Evolutionary conservation across 805 yeast genomes (phyloP), one percentile per base, ranked within the genome.

Genomic region (Ogataea wickerhamii): DNA sequence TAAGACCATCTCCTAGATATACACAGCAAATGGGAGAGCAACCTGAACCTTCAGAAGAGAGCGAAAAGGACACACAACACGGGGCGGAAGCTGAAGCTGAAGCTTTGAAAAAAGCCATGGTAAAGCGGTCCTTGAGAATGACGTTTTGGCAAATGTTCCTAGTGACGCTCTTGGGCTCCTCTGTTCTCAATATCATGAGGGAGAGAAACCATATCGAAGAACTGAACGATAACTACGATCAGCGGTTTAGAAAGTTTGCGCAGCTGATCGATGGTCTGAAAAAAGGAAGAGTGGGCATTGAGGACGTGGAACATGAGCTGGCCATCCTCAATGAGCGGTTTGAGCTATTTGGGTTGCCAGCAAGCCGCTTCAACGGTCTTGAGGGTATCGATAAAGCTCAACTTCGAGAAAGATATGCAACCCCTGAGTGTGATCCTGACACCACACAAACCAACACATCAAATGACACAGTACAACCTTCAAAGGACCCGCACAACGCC

Each of bases 131-230:
- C 8, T 43, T 56, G 18, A 51, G 56, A 35, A 60, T 60, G 59
- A 56, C 61, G 11, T 37, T 58, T 13, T 53, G 57, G 54, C 64
- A 59, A 36, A 46, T 60, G 48, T 50, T 59, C 24, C 37, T 60
- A 7, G 43, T 61, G 18, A 56, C 59, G 4, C 36, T 56, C 12
- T 34, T 56, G 2, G 58, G 63, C 5, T 64, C 78, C 2, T 68
- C 68, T 4, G 74, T 70, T 4, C 63, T 74, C 24, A 76, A 74
- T 41, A 61, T 69, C 28, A 70, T 71, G 63, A 60, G 68, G 33
- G 68, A 61, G 38, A 60, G 71, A 30, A 71, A 68, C 41, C 63
- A 64, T 24, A 48, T 60, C n/a, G 78, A 73, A 23, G 62, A 61
- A 19, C 48, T 74, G 29, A 58, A 57, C 21, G 66, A 64, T 21